Base-by-base conservation (phyloP, 75 land plant genomes). In the Selaginella moellendorffii region DNA sequence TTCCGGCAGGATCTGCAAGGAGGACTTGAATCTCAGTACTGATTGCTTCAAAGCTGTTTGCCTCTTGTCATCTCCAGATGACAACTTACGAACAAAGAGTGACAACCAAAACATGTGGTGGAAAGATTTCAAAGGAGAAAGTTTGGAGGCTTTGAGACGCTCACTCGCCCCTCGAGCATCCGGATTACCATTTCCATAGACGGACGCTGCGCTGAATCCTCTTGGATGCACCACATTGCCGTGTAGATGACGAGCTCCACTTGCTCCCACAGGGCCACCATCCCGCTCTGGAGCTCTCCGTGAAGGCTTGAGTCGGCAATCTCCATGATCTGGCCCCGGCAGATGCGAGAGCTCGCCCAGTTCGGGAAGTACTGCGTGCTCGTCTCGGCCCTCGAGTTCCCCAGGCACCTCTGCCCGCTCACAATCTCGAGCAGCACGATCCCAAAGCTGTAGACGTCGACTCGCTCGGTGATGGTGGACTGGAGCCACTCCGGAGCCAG, bases 381-480 rank as follows among this genome's bases (percentile, higher is more conserved):
- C 10, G 46, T 36, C 46, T 36, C 46, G 14, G 46, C 46, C 14
- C 46, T 36, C 46, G 14, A 5, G 46, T 14, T 14, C 14, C 46
- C 46, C 46, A 36, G 14, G 46, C 46, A 36, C 46, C 46, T 36
- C 46, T 36, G 46, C 46, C 46, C 46, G 46, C 46, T 36, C 46
- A 36, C 46, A 36, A 36, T 36, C 46, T 36, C 46, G 10, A 36
- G 46, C 14, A 36, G 46, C 46, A 36, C 46, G 14, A 36, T 36
- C 10, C 46, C 46, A 36, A 36, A 36, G 46, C 46, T 36, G 46
- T 36, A 36, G 10, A 36, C 46, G 46, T 36, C 46, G 10, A 36
- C 46, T 36, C 14, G 5, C 46, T 36, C 46, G 14, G 46, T 36
- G 46, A 36, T 36, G 46, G 46, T 5, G 5, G 46, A 5, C 46